These are phyloP conservation scores for Pochonia chlamydosporia DNA, from an alignment of 2,329 filamentous ascomycete species.

Conservation along the genomic window DNA sequence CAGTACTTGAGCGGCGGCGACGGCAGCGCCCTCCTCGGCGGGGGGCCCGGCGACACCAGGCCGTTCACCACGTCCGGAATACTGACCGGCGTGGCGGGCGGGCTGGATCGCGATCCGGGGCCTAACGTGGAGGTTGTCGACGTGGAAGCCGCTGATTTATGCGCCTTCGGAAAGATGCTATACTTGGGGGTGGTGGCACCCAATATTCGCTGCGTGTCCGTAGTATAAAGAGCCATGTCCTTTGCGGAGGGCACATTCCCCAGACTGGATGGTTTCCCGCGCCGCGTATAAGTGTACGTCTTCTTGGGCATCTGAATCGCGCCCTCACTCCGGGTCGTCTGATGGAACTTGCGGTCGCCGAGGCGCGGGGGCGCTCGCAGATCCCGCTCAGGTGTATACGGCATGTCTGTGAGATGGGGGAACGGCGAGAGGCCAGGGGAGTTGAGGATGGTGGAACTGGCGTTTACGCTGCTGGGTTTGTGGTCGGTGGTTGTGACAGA, in stretches of 20 bases:
- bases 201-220: too few species aligned
- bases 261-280: neutral
- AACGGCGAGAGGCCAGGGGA: neutral
- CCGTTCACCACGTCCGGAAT: neutral
- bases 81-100: neutral
- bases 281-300: neutral
- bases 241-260: neutral
- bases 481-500: neutral
- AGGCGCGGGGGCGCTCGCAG: neutral
- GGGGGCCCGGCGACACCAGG: constrained; percentile 29
- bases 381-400: neutral
- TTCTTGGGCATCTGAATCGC: too few species aligned
- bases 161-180: neutral
- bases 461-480: neutral
- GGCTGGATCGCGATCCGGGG: neutral
- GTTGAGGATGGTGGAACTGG: neutral
- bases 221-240: too few species aligned
- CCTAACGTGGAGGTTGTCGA: neutral
- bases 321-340: neutral
- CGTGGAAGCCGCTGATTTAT: neutral
- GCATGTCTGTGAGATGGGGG: neutral
- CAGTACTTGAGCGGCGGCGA: constrained; percentile 16
- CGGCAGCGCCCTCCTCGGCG: constrained; percentile 39
- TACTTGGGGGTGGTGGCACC: too few species aligned
- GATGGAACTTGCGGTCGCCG: neutral